A percentile compares a stretch with the other conserved stretches of the same genome.
Evolutionary conservation across 768 basidiomycete genomes (phyloP).

Genomic region (Boletus patriciae): DNA sequence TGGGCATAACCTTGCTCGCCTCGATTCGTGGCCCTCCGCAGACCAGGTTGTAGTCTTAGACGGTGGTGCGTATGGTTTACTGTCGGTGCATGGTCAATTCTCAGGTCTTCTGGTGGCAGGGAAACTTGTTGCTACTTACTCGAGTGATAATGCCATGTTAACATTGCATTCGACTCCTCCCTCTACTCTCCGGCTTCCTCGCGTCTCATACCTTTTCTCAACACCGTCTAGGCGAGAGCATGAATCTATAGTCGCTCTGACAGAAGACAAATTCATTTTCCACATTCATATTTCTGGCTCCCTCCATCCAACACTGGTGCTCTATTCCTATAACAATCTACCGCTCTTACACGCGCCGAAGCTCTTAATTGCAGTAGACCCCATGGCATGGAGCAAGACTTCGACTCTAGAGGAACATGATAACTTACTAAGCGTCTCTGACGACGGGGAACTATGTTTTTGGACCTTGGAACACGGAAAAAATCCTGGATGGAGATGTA

Average conservation of each 20-base stretch:
- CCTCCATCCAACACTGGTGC: slow-evolving; percentile 39
- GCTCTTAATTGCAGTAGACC: slow-evolving; percentile 77
- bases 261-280: slow-evolving; percentile 57
- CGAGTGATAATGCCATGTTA: slow-evolving; percentile 43
- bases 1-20: slow-evolving; percentile 49
- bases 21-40: slow-evolving; percentile 52
- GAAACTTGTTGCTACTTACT: slow-evolving; percentile 57
- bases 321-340: slow-evolving; percentile 52
- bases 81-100: background rate
- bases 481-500: slow-evolving; percentile 55
- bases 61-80: slow-evolving; percentile 45
- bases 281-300: slow-evolving; percentile 47
- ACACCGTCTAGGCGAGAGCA: slow-evolving; percentile 53
- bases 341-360: slow-evolving; percentile 49
- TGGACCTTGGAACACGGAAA: slow-evolving; percentile 65
- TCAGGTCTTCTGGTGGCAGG: slow-evolving; percentile 39
- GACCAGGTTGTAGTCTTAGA: slow-evolving; percentile 73
- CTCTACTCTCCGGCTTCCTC: slow-evolving; percentile 45
- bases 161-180: slow-evolving; percentile 55
- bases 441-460: slow-evolving; percentile 78
- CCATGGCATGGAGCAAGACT: slow-evolving; percentile 75
- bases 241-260: slow-evolving; percentile 67
- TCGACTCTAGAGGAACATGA: slow-evolving; percentile 57
- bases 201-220: slow-evolving; percentile 61
- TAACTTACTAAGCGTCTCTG: slow-evolving; percentile 75